Evolutionary conservation across 2,329 filamentous ascomycete species (phyloP), one percentile per base, ranked within the genome.

Genomic region (Capronia epimyces): DNA sequence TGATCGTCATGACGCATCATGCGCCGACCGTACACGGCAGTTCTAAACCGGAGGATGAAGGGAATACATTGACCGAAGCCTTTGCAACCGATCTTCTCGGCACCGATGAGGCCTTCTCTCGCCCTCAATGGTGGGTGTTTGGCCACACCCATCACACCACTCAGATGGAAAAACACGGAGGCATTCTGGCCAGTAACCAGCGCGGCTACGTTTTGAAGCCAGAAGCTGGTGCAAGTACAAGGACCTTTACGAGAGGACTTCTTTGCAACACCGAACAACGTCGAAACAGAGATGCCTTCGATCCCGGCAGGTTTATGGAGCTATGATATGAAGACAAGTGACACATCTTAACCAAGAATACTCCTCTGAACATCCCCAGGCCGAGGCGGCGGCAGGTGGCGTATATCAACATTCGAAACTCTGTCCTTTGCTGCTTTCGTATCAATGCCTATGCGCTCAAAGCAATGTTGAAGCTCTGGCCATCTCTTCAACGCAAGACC

Each of bases 1-100:
- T 81, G 4, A 51, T 83, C 0, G 70, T 83, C 0, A 71, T 75
- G 0, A 82, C 78, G 0, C 78, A 82, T 46, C 79, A 83, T 59
- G 77, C 79, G 1, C 79, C 80, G 1, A 74, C 68, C n/a, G 56
- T 76, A 0, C 55, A 70, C 39, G 70, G 69, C 5, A 75, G 76
- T 1, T 75, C 78, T 0, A 67, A 68, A 1, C 78, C 78, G 0
- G 69, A 74, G 54, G 67, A 83, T 43, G 59, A 67, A 2, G 63
- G 68, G 13, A 77, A 69, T 18, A 70, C 73, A 0, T 75, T 73
- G 69, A 69, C 65, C 2, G 69, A 69, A 6, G 78, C 74, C 0
- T 83, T 81, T 62, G 75, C 72, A 3, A 81, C 77, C 0, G 75
- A 81, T 48, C 54, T 79, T 2, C 57, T 75, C 2, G 56, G 59